These are phyloP conservation scores for Tetracladium maxilliforme DNA, from an alignment of 2,329 filamentous ascomycete species.

Conservation along the genomic window DNA sequence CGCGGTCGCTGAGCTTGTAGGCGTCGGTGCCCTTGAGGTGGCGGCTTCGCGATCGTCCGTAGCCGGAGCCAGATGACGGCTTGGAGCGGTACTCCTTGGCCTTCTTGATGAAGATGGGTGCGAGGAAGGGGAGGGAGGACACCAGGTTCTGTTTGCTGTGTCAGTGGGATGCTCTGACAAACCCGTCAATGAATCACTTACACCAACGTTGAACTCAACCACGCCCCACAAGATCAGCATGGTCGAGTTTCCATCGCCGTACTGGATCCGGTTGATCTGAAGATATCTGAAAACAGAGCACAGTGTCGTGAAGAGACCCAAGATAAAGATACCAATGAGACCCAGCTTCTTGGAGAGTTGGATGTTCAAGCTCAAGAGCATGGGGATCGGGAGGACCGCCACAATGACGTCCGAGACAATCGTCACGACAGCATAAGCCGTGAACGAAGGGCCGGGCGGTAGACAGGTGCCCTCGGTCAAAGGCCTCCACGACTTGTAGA, in stretches of 20 bases:
- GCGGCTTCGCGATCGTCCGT: conserved; percentile 9
- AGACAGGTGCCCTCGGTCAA: conserved; percentile 25
- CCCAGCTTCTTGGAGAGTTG: conserved; percentile 30
- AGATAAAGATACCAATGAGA: conserved; percentile 32
- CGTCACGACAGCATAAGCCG: too few relatives aligned
- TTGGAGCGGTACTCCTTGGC: conserved; percentile 25
- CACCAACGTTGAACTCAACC: conserved; percentile 41
- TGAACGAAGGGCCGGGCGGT: conserved; percentile 23
- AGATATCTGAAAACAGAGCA: conserved; percentile 36
- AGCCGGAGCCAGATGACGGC: conserved; percentile 15
- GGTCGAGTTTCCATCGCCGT: conserved; percentile 36
- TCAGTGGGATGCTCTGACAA: conserved; percentile 1
- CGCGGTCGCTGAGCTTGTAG: conserved; percentile 22
- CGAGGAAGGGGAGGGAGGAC: conserved; percentile 28
- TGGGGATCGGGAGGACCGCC: too few relatives aligned
- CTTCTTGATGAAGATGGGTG: conserved; percentile 25
- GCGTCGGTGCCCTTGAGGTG: conserved; percentile 13
- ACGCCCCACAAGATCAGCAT: conserved; percentile 40
- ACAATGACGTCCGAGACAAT: too few relatives aligned
- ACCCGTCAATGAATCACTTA: conserved; percentile 15
- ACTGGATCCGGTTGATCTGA: conserved; percentile 32
- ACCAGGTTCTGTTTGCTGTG: conserved; percentile 23
- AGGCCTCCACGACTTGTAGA: conserved; percentile 30
- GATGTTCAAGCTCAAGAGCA: too few relatives aligned
- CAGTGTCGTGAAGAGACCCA: conserved; percentile 38